Percentiles rank a stretch among this genome's conserved stretches.
Conservation (phyloP, 2,329 filamentous ascomycete genomes). For the Emergomyces orientalis region DNA sequence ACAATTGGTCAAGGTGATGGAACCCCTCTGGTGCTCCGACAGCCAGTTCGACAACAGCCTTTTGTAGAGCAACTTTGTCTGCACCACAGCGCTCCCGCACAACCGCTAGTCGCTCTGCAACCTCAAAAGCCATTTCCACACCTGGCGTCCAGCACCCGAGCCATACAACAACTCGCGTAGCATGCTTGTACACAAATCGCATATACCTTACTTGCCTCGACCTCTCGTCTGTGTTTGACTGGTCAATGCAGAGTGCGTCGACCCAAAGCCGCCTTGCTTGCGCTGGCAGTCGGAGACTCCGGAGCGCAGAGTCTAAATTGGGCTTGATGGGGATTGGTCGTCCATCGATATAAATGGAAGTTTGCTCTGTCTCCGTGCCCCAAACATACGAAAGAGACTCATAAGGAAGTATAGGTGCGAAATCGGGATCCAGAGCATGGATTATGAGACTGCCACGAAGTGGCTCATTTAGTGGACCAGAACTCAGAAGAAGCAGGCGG, state of each 20-base stretch:
- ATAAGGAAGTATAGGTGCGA: conserved; percentile 2
- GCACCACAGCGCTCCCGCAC: not conserved
- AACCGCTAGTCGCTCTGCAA: conserved; percentile 4
- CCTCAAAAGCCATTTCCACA: conserved; percentile 8
- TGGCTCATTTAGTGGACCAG: conserved; percentile 3
- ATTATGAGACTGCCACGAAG: conserved; percentile 2
- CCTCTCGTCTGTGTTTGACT: conserved; percentile 12
- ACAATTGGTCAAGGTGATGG: conserved; percentile 3
- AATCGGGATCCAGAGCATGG: not conserved
- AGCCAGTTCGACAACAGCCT: not conserved
- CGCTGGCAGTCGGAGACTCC: not conserved
- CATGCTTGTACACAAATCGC: conserved; percentile 12
- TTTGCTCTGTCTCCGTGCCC: not conserved
- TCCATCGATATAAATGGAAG: conserved; percentile 3
- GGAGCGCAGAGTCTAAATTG: conserved; percentile 9
- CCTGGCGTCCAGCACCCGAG: conserved; percentile 9
- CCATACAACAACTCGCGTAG: conserved; percentile 12
- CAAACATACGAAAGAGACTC: conserved; percentile 9
- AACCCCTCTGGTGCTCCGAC: not conserved
- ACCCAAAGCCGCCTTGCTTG: conserved; percentile 11
- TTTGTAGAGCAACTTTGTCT: conserved; percentile 1
- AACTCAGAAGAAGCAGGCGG: conserved; percentile 4
- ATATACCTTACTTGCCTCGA: conserved; percentile 13
- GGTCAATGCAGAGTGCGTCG: conserved; percentile 16
- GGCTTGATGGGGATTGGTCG: not conserved